Evolutionary conservation across 73 alveolate species (phyloP).

Genomic region (Breviolum minutum): DNA sequence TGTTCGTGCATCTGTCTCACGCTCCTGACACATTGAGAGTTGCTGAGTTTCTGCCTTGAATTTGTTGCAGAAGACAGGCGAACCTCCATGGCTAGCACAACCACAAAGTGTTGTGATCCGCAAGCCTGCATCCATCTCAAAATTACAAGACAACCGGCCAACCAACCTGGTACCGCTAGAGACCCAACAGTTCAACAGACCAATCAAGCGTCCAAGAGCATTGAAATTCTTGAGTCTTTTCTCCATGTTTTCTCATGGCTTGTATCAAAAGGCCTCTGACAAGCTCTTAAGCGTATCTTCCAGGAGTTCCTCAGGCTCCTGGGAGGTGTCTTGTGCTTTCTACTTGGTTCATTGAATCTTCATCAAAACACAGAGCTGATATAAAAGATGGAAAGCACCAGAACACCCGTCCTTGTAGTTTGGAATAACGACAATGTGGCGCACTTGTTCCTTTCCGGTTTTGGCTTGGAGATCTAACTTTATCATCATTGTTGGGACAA

Average conservation of each 20-base stretch:
- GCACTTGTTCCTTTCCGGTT: constrained; percentile 1
- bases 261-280: constrained; percentile 25
- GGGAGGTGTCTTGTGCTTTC: neutral
- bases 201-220: neutral
- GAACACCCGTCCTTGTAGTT: constrained; percentile 64
- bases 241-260: neutral
- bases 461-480: too few relatives aligned
- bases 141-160: too few relatives aligned
- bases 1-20: neutral
- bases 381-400: too few relatives aligned
- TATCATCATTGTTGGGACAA: too few relatives aligned
- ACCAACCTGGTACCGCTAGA: too few relatives aligned
- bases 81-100: constrained; percentile 76
- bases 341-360: neutral
- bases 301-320: constrained; percentile 33
- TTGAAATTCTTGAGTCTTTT: neutral
- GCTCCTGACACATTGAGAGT: neutral
- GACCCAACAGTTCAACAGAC: neutral
- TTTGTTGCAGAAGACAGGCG: neutral
- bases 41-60: neutral
- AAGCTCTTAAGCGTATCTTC: constrained; percentile 43
- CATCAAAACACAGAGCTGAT: neutral
- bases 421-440: constrained; percentile 52
- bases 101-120: constrained; percentile 6
- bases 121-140: neutral